These are phyloP conservation scores for Phytophthora agathidicida DNA, from an alignment of 352 stramenopile species.

Conservation along the genomic window DNA sequence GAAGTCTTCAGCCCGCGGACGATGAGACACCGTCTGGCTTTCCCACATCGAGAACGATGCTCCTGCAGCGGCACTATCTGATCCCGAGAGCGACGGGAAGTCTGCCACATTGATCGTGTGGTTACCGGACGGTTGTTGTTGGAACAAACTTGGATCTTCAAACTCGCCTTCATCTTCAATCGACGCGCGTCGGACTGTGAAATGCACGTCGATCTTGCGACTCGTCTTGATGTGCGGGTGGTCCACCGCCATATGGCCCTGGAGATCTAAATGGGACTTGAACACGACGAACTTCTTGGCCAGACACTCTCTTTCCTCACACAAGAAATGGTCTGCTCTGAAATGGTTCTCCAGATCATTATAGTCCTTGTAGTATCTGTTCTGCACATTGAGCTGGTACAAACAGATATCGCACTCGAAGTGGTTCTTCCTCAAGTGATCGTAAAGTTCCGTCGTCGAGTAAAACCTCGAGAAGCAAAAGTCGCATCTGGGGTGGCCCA, in stretches of 20 bases:
- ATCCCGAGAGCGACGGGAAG: conserved; percentile 75
- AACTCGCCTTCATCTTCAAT: conserved; percentile 54
- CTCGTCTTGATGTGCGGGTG: conserved; percentile 88
- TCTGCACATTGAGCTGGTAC: conserved; percentile 75
- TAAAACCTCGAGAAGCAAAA: conserved; percentile 91
- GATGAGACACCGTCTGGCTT: conserved; percentile 50
- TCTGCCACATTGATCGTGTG: conserved; percentile 87
- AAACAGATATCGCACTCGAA: conserved; percentile 93
- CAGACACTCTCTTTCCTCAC: conserved; percentile 83
- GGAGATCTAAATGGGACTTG: conserved; percentile 84
- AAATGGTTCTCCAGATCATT: conserved; percentile 92
- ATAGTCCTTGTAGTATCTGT: conserved; percentile 94
- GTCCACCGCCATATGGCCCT: conserved; percentile 80
- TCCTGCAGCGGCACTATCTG: conserved; percentile 32
- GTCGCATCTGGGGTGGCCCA: conserved; percentile 87
- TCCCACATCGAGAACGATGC: conserved; percentile 71
- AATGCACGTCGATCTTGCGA: conserved; percentile 89
- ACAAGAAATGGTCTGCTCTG: conserved; percentile 88
- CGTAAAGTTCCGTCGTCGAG: conserved; percentile 86
- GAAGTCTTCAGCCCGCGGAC: conserved; percentile 71
- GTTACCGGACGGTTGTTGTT: conserved; percentile 20
- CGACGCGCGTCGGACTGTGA: conserved; percentile 71
- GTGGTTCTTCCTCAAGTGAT: conserved; percentile 92
- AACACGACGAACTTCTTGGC: conserved; percentile 92
- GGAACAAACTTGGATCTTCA: conserved; percentile 58